These are phyloP conservation scores for Isatis tinctoria DNA, from an alignment of 345 rosid species.

Conservation along the genomic window DNA sequence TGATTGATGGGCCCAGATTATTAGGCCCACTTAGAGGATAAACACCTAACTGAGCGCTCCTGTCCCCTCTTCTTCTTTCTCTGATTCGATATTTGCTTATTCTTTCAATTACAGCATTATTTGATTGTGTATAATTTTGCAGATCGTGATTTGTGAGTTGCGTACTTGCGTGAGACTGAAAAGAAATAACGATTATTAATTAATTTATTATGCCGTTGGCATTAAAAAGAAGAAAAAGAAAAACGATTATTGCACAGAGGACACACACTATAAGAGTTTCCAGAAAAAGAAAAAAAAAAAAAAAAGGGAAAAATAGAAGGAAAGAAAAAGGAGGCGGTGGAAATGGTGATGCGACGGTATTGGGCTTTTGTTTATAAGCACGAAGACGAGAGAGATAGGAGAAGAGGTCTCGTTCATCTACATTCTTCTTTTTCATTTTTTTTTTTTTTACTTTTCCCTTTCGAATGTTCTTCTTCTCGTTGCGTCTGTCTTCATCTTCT, in stretches of 20 bases:
- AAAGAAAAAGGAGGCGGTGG: not conserved
- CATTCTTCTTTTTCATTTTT: not conserved
- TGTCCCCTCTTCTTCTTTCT: not conserved
- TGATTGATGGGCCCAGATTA: conserved; percentile 1
- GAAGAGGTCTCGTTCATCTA: conserved; percentile 22
- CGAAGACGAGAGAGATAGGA: not conserved
- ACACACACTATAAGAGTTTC: not conserved
- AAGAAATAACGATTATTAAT: not conserved
- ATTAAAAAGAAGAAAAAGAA: not conserved
- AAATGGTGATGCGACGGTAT: conserved; percentile 17
- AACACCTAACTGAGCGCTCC: not conserved
- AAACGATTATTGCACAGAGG: not conserved
- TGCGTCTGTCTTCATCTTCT: not conserved
- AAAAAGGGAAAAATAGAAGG: no score
- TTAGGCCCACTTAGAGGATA: not conserved
- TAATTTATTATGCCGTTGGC: not conserved
- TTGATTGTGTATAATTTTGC: no score
- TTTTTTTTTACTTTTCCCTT: not conserved
- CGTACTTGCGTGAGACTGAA: not conserved
- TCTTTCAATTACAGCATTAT: no score
- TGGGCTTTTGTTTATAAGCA: conserved; percentile 30
- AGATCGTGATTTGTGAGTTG: not conserved
- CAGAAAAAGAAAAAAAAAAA: not conserved
- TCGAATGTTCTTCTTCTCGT: not conserved
- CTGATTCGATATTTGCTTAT: not conserved